These are phyloP conservation scores for Fusarium nurragi DNA, from an alignment of 2,329 filamentous ascomycete genomes.

Conservation along the genomic window DNA sequence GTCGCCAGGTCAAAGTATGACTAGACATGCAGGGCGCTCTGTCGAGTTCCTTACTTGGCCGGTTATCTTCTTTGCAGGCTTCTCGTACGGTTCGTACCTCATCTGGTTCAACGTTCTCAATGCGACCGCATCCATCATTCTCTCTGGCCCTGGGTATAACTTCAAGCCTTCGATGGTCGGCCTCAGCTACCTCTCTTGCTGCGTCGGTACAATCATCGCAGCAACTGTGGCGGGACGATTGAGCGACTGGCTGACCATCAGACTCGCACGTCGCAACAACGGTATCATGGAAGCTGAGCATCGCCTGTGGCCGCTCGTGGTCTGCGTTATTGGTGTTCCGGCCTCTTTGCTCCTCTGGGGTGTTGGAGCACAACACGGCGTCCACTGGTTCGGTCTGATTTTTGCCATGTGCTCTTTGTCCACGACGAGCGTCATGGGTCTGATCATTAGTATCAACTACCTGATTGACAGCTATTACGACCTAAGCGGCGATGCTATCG, in stretches of 20 bases:
- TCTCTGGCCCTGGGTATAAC: conserved; percentile 51
- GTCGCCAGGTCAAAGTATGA: conserved; percentile 46
- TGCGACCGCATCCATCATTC: conserved; percentile 54
- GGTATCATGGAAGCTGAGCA: conserved; percentile 56
- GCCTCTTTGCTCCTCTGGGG: conserved; percentile 48
- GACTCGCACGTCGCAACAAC: conserved; percentile 52
- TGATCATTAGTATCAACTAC: conserved; percentile 53
- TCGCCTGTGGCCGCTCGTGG: conserved; percentile 52
- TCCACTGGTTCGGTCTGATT: conserved; percentile 56
- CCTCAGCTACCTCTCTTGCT: conserved; percentile 51
- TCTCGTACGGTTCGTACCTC: conserved; percentile 55
- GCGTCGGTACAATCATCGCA: conserved; percentile 48
- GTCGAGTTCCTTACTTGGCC: conserved; percentile 53
- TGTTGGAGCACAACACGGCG: conserved; percentile 48
- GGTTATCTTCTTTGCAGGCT: conserved; percentile 55
- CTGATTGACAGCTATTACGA: conserved; percentile 55
- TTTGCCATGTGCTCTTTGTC: conserved; percentile 53
- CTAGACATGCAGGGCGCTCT: conserved; percentile 50
- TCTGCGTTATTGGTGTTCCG: conserved; percentile 46
- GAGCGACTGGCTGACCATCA: conserved; percentile 52
- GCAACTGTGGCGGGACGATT: conserved; percentile 47
- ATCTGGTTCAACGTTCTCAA: conserved; percentile 57
- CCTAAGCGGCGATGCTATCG: conserved; percentile 52
- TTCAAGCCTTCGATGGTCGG: conserved; percentile 53
- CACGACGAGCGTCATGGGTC: conserved; percentile 48